Evolutionary conservation across 371 early-diverging fungal species (phyloP).

Genomic region (Mortierella sp.): DNA sequence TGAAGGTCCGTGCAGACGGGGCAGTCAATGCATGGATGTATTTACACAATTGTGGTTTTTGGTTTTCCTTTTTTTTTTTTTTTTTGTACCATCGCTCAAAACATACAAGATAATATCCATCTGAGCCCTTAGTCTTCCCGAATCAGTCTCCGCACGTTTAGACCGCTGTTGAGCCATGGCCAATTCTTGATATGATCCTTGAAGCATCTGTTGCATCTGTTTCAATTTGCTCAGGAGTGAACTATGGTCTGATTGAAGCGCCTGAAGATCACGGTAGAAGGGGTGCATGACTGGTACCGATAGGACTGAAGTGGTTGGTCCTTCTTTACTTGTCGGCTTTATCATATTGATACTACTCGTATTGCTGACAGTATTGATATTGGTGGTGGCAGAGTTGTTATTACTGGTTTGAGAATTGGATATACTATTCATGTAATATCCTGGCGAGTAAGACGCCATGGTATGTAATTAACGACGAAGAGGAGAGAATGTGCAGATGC

Average conservation of each 20-base stretch:
- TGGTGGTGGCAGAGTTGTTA: background rate
- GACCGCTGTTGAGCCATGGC: slow-evolving; percentile 33
- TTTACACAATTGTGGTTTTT: background rate
- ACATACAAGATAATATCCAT: slow-evolving; percentile 41
- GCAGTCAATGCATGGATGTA: background rate
- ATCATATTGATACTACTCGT: background rate
- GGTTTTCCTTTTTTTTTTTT: background rate
- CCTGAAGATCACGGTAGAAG: slow-evolving; percentile 26
- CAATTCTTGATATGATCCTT: slow-evolving; percentile 37
- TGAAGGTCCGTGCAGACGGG: background rate
- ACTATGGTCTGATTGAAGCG: slow-evolving; percentile 26
- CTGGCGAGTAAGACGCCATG: background rate
- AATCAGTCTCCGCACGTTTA: slow-evolving; percentile 26
- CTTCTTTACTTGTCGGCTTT: background rate
- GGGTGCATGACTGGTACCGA: slow-evolving; percentile 38
- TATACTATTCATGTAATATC: background rate
- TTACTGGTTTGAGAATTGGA: too few relatives aligned
- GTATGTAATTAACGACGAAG: background rate
- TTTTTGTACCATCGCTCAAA: background rate
- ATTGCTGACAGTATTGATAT: background rate
- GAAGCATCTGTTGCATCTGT: slow-evolving; percentile 33
- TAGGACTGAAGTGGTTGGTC: slow-evolving; percentile 16
- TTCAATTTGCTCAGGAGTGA: slow-evolving; percentile 28
- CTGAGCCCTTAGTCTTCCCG: slow-evolving; percentile 17
- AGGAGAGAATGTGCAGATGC: background rate